phyloP scores from a whole-genome alignment of 1,139 yeast species.

The Kurtzmaniella quercitrusa region DNA sequence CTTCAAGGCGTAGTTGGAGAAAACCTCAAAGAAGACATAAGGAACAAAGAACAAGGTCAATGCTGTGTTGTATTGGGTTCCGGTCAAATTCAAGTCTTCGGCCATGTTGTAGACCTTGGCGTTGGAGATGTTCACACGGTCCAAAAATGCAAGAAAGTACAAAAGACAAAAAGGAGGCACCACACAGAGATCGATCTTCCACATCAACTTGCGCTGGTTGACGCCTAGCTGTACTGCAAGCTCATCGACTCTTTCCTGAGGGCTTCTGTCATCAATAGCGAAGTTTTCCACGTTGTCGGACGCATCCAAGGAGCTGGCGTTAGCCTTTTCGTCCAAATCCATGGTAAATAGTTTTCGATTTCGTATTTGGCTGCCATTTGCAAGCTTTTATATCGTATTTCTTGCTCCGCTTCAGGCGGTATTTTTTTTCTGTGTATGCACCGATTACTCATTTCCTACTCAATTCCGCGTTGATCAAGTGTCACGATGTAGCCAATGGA shows the following conservation, averaged over 20 bases:
- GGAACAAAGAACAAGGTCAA: constrained; percentile 71
- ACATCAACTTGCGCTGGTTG: constrained; percentile 47
- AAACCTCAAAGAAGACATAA: constrained; percentile 61
- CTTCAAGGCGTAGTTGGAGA: constrained; percentile 62
- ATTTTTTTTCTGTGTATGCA: not conserved
- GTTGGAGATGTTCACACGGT: constrained; percentile 70
- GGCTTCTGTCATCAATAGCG: not conserved
- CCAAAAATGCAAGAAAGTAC: constrained; percentile 65
- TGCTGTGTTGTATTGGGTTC: constrained; percentile 60
- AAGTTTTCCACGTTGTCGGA: constrained; percentile 1
- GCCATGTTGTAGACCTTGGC: constrained; percentile 67
- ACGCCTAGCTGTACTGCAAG: constrained; percentile 31
- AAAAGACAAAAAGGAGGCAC: constrained; percentile 68
- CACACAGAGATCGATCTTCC: constrained; percentile 61
- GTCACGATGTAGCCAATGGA: too few species aligned
- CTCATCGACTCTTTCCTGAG: constrained; percentile 20
- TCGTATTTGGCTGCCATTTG: not conserved
- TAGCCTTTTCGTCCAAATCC: not conserved
- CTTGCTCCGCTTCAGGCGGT: constrained; percentile 1
- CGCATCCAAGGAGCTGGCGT: not conserved
- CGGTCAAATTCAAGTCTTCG: constrained; percentile 45
- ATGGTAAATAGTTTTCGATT: too few species aligned
- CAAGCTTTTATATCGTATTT: not conserved
- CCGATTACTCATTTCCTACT: not conserved
- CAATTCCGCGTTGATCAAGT: not conserved